phyloP scores from a whole-genome alignment of 306 rosid genomes.

The Citrullus amarus region DNA sequence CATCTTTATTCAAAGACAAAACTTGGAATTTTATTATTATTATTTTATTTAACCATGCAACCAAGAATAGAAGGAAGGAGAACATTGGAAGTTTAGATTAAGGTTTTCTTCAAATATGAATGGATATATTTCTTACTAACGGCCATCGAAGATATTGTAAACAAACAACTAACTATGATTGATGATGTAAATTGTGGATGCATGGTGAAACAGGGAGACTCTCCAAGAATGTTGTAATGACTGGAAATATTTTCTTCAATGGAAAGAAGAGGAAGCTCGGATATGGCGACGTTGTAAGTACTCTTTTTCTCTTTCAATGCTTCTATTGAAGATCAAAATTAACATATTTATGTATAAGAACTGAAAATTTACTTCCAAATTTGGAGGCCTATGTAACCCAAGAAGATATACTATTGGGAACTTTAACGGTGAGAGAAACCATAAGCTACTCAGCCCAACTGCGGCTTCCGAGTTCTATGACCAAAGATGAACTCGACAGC shows the following conservation, averaged over 20 bases:
- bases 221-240: constrained; percentile 59
- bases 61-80: no score
- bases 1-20: no score
- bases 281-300: constrained; percentile 59
- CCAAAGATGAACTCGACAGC: constrained; percentile 44
- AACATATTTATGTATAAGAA: neutral
- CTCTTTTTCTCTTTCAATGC: neutral
- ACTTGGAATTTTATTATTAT: no score
- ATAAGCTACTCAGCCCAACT: constrained; percentile 68
- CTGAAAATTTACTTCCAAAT: neutral
- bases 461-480: constrained; percentile 51
- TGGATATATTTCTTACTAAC: neutral
- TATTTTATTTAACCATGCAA: no score
- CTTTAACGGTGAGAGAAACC: constrained; percentile 77
- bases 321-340: neutral
- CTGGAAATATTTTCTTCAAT: constrained; percentile 69
- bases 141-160: no score
- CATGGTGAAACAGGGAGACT: constrained; percentile 56
- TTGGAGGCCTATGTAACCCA: constrained; percentile 84
- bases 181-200: neutral
- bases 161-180: no score
- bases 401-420: constrained; percentile 72
- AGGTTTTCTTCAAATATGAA: neutral
- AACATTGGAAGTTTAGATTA: neutral
- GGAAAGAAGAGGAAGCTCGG: constrained; percentile 56